Base-by-base conservation (phyloP, 2,329 filamentous ascomycete species). In the Ascochyta rabiei region DNA sequence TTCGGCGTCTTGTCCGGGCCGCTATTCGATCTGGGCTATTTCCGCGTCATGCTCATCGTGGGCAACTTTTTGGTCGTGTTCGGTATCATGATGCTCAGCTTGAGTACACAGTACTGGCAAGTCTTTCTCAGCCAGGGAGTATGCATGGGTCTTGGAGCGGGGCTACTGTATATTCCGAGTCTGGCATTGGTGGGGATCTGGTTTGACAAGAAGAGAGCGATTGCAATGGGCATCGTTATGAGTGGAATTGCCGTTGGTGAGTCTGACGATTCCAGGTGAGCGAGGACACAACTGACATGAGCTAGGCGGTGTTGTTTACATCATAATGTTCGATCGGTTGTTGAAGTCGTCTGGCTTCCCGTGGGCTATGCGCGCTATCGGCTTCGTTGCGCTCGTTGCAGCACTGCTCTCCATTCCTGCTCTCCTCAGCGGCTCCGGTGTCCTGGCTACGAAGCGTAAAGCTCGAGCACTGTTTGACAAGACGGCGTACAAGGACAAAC, bases 31-130 rank as follows among this genome's bases (percentile, higher is more conserved):
- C 59, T 75, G 9, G 78, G 78, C 2, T 79, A 77, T 49, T 79
- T 79, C 62, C 71, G 75, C 0, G 67, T 85, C 2, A 63, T 85
- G 26, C 58, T 73, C 41, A 54, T 68, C 49, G 57, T 64, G 2
- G 85, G 85, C 15, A 81, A 80, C 2, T 83, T 57, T 68, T 77
- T 75, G 2, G 80, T 86, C 38, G 81, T 88, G 4, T 82, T 87
- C 48, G 82, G 84, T 3, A 71, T 88, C 10, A 86, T 88, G 83
- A 86, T 87, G 84, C 76, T 84, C 0, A 82, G 79, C 19, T 67
- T 88, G 59, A 85, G 75, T 41, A 81, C 75, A 3, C 61, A 80
- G 46, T 84, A 83, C 60, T 84, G 82, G 67, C 82, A 84, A 53
- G 79, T 83, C 48, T 71, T 84, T 37, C 77, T 85, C 3, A 75